Evolutionary conservation across 192 early-diverging fungal genomes (phyloP).

Genomic region (Backusella circina): DNA sequence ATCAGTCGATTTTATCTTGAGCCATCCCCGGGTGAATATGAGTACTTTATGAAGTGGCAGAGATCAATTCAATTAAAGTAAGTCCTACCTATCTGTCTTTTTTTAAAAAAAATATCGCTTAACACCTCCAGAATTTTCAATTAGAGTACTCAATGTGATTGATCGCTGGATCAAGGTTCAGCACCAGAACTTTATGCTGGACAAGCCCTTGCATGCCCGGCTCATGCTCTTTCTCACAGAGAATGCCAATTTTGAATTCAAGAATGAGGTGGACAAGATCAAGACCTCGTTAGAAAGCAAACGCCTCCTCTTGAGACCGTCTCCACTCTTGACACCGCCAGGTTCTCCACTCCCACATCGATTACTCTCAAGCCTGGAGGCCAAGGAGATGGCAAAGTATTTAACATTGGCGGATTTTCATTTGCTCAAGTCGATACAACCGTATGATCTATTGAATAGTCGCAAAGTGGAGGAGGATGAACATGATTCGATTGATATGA

Average conservation of each 20-base stretch:
- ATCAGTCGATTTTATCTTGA: conserved; percentile 58
- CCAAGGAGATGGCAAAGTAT: conserved; percentile 29
- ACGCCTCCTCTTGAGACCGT: background rate
- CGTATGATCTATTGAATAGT: conserved; percentile 19
- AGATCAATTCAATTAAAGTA: background rate
- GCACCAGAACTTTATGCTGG: conserved; percentile 55
- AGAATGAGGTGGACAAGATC: conserved; percentile 26
- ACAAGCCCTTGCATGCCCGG: conserved; percentile 35
- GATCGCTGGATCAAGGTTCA: conserved; percentile 61
- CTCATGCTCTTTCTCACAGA: conserved; percentile 49
- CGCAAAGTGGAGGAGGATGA: background rate
- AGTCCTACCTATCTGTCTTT: background rate
- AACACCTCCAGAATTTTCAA: background rate
- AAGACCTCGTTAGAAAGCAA: background rate
- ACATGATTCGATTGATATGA: conserved; percentile 20
- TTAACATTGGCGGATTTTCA: conserved; percentile 43
- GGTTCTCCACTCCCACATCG: background rate
- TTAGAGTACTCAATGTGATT: conserved; percentile 57
- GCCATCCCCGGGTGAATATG: conserved; percentile 35
- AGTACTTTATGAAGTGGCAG: conserved; percentile 27
- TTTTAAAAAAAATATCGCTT: no score
- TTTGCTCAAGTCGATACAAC: conserved; percentile 32
- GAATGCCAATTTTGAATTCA: conserved; percentile 36
- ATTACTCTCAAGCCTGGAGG: background rate
- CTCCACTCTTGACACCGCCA: conserved; percentile 17